Conservation (phyloP, 129 eudicot species). For the Kitagawia praeruptora region DNA sequence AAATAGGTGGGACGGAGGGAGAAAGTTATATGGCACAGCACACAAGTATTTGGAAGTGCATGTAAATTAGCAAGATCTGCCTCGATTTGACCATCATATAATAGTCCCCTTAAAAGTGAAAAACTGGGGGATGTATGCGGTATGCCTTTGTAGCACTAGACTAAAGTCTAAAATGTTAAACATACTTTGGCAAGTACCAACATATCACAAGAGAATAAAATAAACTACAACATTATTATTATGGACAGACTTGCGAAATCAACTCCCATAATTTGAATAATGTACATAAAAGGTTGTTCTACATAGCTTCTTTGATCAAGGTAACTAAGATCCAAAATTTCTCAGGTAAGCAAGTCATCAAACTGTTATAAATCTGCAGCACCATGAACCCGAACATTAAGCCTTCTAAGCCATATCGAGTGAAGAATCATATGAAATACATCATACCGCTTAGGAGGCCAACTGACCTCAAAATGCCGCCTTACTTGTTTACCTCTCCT, state of each 20-base stretch:
- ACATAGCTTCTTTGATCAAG: not conserved
- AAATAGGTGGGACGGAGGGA: too few relatives aligned
- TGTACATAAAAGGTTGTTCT: not conserved
- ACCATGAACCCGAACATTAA: slow-evolving; percentile 33
- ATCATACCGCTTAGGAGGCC: slow-evolving; percentile 62
- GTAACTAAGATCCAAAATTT: not conserved
- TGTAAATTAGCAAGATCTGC: too few relatives aligned
- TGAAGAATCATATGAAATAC: slow-evolving; percentile 80
- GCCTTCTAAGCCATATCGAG: slow-evolving; percentile 74
- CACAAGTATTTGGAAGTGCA: too few relatives aligned
- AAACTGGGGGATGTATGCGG: too few relatives aligned
- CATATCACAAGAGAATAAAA: not conserved
- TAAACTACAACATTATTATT: not conserved
- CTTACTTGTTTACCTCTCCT: slow-evolving; percentile 39
- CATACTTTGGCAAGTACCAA: not conserved
- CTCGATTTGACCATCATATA: too few relatives aligned
- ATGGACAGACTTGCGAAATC: not conserved
- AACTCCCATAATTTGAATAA: not conserved
- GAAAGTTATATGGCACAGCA: too few relatives aligned
- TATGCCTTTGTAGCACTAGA: too few relatives aligned
- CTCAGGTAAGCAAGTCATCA: not conserved
- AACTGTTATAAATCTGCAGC: slow-evolving; percentile 1
- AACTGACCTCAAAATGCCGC: slow-evolving; percentile 58
- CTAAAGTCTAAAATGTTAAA: too few relatives aligned
- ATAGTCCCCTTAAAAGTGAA: too few relatives aligned